Evolutionary conservation across 2,329 filamentous ascomycete genomes (phyloP).

Genomic region (Penicillium glabrum): DNA sequence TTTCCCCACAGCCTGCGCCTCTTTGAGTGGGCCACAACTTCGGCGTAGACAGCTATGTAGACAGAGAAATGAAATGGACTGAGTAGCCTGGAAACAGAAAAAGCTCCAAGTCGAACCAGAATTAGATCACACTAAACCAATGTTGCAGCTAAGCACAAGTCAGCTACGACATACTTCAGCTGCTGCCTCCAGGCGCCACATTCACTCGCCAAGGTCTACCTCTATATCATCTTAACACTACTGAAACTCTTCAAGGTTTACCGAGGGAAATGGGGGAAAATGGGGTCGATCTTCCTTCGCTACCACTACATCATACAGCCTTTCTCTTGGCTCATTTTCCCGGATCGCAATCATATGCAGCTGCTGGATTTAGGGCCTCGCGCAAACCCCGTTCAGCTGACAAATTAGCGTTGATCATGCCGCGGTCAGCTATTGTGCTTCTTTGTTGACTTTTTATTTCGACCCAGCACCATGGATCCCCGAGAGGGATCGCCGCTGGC

Average conservation of each 20-base stretch:
- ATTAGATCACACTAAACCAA: background rate
- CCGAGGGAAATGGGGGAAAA: too few species aligned
- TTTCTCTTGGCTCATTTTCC: background rate
- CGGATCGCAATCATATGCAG: background rate
- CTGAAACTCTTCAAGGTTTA: background rate
- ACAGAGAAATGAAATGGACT: background rate
- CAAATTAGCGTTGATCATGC: background rate
- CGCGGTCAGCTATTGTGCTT: conserved; percentile 15
- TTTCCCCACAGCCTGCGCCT: too few species aligned
- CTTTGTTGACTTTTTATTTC: conserved; percentile 3
- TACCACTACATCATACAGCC: background rate
- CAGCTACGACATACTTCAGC: conserved; percentile 17
- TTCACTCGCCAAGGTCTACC: conserved; percentile 2
- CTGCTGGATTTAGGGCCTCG: background rate
- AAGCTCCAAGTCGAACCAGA: background rate
- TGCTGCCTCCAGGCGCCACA: conserved; percentile 15
- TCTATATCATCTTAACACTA: background rate
- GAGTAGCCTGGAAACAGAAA: background rate
- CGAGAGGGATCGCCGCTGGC: conserved; percentile 8
- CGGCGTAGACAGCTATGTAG: too few species aligned
- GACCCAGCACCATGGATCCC: conserved; percentile 1
- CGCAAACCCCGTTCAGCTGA: background rate
- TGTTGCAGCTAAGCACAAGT: conserved; percentile 8
- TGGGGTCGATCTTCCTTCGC: too few species aligned
- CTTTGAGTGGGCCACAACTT: too few species aligned